phyloP scores from a whole-genome alignment of 164 flowering plant genomes.

The Cinnamomum chago region DNA sequence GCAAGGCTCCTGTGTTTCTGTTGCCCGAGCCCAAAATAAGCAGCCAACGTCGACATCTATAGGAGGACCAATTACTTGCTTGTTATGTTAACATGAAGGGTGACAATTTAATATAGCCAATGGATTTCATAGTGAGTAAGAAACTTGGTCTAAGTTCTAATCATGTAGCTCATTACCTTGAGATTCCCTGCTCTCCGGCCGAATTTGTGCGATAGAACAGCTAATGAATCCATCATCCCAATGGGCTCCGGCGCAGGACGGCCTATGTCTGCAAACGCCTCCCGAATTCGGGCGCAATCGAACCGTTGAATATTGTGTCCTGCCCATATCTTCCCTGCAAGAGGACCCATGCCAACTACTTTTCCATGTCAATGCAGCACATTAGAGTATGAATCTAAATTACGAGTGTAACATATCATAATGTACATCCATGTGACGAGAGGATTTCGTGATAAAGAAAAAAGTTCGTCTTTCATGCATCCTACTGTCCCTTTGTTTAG shows the following conservation, averaged over 20 bases:
- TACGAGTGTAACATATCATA: no score
- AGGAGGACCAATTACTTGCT: no score
- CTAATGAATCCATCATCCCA: conserved; percentile 69
- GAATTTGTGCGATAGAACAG: conserved; percentile 65
- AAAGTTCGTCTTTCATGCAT: no score
- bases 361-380: neutral
- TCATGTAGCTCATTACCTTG: conserved; percentile 52
- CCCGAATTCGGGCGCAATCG: conserved; percentile 72
- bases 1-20: conserved; percentile 55
- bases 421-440: neutral
- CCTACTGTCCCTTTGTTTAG: no score
- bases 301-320: conserved; percentile 90
- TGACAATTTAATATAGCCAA: neutral
- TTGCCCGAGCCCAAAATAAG: conserved; percentile 20
- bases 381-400: no score
- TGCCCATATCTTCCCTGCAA: conserved; percentile 81
- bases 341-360: neutral
- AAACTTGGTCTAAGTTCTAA: neutral
- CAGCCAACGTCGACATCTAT: conserved; percentile 19
- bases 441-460: neutral
- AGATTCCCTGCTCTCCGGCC: conserved; percentile 97
- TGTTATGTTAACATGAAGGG: neutral
- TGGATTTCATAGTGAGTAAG: neutral
- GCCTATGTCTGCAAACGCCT: conserved; percentile 71
- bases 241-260: conserved; percentile 75